Base-by-base conservation (phyloP, 148 eudicot species). In the Fallopia convolvulus region DNA sequence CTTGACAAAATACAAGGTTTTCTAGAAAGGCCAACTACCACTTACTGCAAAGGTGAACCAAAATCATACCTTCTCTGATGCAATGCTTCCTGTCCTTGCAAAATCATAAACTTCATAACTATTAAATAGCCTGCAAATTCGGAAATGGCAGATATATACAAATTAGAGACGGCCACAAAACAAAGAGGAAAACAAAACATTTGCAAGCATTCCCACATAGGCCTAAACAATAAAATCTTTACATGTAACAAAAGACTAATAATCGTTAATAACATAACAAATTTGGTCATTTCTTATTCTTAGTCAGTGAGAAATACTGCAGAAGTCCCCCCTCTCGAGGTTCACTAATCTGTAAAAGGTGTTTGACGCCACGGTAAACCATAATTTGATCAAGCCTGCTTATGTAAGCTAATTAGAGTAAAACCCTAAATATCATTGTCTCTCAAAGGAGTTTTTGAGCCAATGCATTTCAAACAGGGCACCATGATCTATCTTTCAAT, bases 61-160 rank as follows among this genome's bases (percentile, higher is more conserved):
- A 58, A 41, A 42, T 63, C 78, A 72, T 68, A 94, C 99, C 92
- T 77, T 82, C 81, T 92, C 93, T 52, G 90, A 73, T n/a, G 89
- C 90, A 39, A 70, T 49, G 72, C 80, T 89, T 56, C 99, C 99
- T 46, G 97, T 94, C 81, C 99, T 89, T 20, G 99, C 96, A 86
- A 89, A 94, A 81, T 92, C 99, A 82, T 84, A 85, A 65, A 87
- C 93, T 75, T 92, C 96, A 70, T 87, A 90, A 70, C 89, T 88
- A 9, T 79, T 82, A 83, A 95, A 92, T 70, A 89, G 41, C 79
- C 99, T 95, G 88, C 82, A 77, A 77, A 2, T 36, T 66, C 72
- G 13, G 72, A 32, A 66, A 33, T 36, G 44, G 20, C 8, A 66
- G 44, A 66, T 7, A 66, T n/a, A 32, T n/a, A 32, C 42, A 66